Base-by-base conservation (phyloP, 768 basidiomycete species). In the Mycena galopus region DNA sequence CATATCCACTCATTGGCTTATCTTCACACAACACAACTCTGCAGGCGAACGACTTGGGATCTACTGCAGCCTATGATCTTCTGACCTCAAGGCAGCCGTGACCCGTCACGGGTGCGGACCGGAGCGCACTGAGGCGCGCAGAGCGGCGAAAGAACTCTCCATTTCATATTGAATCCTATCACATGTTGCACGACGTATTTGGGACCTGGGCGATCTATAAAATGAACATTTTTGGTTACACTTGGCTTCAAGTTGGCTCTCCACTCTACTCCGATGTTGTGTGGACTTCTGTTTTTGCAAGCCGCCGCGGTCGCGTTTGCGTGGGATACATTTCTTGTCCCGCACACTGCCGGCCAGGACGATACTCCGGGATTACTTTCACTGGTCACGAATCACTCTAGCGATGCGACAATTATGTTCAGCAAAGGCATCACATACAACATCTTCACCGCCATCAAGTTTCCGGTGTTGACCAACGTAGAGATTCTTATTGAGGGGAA, bases 401-500 rank as follows among this genome's bases (percentile, higher is more conserved):
- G 77, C 10, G 81, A 89, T 69, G 82, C 89, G 27, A 89, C 87
- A 6, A 91, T 91, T 74, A 69, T 91, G 6, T 92, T 92, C 78
- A 59, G 86, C 76, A 83, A 88, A 62, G 89, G 90, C 42, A 79
- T 85, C 23, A 88, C 85, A 0, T 92, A 92, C 76, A 92, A 91
- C 74, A 86, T 91, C 8, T 90, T 87, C 76, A 89, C 88, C 3
- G 88, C 90, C 0, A 83, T 91, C 79, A 85, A 82, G 65, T 92
- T 92, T 65, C 88, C 89, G 0, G 77, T 75, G 0, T 77, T 91
- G 62, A 87, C 83, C 37, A 90, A 91, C 70, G 90, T 91, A 21
- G 89, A 90, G 69, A 82, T 92, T 25, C 79, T 79, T 33, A 83
- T 91, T 65, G 86, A 90, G 62, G 90, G 90, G 1, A 91, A 91